Conservation (phyloP, 495 filamentous ascomycete species). For the Xylaria curta region DNA sequence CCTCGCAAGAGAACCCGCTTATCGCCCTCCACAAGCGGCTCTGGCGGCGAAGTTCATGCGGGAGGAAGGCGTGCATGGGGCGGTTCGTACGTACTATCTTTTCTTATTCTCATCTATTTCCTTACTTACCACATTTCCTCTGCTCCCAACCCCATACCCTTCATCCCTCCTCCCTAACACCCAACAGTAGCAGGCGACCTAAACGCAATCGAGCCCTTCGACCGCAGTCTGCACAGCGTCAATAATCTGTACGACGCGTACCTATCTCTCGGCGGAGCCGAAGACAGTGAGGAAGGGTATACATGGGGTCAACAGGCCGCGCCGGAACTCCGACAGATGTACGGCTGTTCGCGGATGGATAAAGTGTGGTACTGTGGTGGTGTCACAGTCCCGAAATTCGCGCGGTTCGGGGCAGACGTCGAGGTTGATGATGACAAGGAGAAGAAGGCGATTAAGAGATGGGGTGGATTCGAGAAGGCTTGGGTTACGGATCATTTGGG, state of each 20-base stretch:
- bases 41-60: constrained; percentile 49
- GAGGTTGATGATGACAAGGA: constrained; percentile 27
- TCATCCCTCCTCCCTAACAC: not conserved
- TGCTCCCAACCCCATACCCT: not conserved
- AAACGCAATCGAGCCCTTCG: constrained; percentile 62
- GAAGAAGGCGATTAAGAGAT: constrained; percentile 28
- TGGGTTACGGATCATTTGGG: constrained; percentile 62
- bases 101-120: too few relatives aligned
- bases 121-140: not conserved
- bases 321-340: constrained; percentile 40
- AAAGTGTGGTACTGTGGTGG: constrained; percentile 50
- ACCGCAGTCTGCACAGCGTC: constrained; percentile 51
- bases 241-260: constrained; percentile 60
- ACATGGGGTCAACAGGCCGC: constrained; percentile 64
- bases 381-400: constrained; percentile 31
- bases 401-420: constrained; percentile 48
- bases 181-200: constrained; percentile 54
- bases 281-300: constrained; percentile 56
- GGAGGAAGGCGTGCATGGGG: constrained; percentile 35
- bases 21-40: constrained; percentile 52
- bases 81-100: too few relatives aligned
- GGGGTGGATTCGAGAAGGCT: constrained; percentile 38
- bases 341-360: constrained; percentile 58
- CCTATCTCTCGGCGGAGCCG: constrained; percentile 55
- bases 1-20: constrained; percentile 46